Evolutionary conservation across 441 rosid species (phyloP).

Genomic region (Eutrema salsugineum): DNA sequence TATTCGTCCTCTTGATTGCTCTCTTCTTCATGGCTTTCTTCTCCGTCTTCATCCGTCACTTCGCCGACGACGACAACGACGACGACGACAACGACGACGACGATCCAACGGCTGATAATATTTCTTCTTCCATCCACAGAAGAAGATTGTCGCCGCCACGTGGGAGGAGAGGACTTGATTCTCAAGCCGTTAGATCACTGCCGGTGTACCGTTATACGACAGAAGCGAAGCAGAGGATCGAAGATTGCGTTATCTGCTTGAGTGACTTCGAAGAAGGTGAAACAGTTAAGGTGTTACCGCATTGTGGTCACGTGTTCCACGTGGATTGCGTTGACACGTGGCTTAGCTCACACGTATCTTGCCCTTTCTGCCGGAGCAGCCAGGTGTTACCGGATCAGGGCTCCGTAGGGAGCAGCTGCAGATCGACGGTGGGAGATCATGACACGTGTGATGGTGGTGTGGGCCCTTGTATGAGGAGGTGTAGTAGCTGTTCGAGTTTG

Average conservation of each 20-base stretch:
- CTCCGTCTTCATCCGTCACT: conserved; percentile 48
- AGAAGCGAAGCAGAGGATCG: conserved; percentile 30
- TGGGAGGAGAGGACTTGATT: conserved; percentile 9
- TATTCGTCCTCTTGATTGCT: conserved; percentile 42
- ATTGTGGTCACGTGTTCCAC: conserved; percentile 43
- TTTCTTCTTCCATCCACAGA: conserved; percentile 14
- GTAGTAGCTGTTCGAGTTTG: conserved; percentile 27
- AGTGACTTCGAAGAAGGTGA: conserved; percentile 39
- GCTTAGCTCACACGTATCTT: conserved; percentile 33
- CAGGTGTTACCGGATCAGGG: conserved; percentile 28
- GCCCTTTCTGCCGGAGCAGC: conserved; percentile 44
- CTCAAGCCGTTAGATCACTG: conserved; percentile 29
- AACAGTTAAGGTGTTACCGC: conserved; percentile 36
- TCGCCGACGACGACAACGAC: conserved; percentile 18
- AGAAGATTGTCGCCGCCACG: not conserved
- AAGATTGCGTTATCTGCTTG: conserved; percentile 42
- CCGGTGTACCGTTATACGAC: conserved; percentile 33
- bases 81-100: conserved; percentile 22
- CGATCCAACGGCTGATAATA: conserved; percentile 8
- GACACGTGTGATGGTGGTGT: conserved; percentile 20
- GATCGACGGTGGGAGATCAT: conserved; percentile 5
- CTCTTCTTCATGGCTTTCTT: conserved; percentile 59
- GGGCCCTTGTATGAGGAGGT: conserved; percentile 18
- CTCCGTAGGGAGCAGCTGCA: not conserved
- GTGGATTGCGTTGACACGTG: conserved; percentile 39